Evolutionary conservation across 257 asterid species (phyloP).

Genomic region (Eustoma russellianum): DNA sequence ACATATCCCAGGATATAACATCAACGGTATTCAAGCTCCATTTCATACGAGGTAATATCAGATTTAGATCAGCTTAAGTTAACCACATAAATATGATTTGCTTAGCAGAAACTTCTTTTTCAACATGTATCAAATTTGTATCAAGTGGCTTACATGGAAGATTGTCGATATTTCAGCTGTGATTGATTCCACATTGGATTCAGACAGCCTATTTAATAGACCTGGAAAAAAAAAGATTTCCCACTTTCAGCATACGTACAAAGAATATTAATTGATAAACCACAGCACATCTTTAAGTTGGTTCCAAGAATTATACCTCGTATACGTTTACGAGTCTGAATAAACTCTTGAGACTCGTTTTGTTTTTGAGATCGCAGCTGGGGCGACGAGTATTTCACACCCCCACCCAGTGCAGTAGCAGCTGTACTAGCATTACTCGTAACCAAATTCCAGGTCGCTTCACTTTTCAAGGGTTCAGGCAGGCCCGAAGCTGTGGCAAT

Average conservation of each 20-base stretch:
- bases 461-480: conserved; percentile 16
- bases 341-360: conserved; percentile 58
- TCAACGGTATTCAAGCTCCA: too few species aligned
- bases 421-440: conserved; percentile 12
- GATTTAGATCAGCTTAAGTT: too few species aligned
- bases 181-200: conserved; percentile 71
- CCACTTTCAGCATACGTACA: conserved; percentile 5
- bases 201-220: conserved; percentile 72
- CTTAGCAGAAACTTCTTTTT: background rate
- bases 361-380: conserved; percentile 46
- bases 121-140: background rate
- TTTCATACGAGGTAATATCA: too few species aligned
- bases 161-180: conserved; percentile 53
- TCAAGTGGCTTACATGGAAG: conserved; percentile 34
- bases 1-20: too few species aligned
- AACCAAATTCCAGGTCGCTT: conserved; percentile 14
- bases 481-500: conserved; percentile 12
- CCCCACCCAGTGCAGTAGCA: conserved; percentile 18
- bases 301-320: conserved; percentile 39
- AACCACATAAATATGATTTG: too few species aligned
- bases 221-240: conserved; percentile 38
- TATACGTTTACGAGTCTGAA: conserved; percentile 57
- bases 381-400: conserved; percentile 55
- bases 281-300: conserved; percentile 3
- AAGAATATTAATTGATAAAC: conserved; percentile 2